phyloP scores from a whole-genome alignment of 2,329 filamentous ascomycete species.

The Diplocarpon rosae region DNA sequence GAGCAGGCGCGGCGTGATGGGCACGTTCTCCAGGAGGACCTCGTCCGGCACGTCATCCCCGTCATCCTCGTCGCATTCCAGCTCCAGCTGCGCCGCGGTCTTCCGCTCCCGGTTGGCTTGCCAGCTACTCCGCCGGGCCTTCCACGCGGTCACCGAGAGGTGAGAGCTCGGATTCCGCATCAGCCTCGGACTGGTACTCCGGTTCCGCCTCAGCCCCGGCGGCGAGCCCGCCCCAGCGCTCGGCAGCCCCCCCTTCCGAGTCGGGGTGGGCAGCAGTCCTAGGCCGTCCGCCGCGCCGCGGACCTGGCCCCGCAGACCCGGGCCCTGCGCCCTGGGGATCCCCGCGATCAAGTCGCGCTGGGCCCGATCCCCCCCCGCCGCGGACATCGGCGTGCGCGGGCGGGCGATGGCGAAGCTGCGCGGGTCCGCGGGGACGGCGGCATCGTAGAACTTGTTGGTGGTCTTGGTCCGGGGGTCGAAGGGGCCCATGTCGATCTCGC shows the following conservation, averaged over 20 bases:
- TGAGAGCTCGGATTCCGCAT: slow-evolving; percentile 10
- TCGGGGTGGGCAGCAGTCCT: slow-evolving; percentile 21
- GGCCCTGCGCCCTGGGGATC: slow-evolving; percentile 15
- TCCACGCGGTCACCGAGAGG: slow-evolving; percentile 10
- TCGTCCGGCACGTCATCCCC: slow-evolving; percentile 71
- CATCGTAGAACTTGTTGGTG: too few species aligned
- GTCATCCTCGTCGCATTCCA: slow-evolving; percentile 66
- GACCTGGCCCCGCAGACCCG: slow-evolving; percentile 21
- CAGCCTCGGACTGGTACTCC: slow-evolving; percentile 23
- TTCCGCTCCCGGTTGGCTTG: slow-evolving; percentile 56
- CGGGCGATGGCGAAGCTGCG: slow-evolving; percentile 21
- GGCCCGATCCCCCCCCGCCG: too few species aligned
- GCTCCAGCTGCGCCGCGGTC: slow-evolving; percentile 58
- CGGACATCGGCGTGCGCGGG: too few species aligned
- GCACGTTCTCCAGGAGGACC: slow-evolving; percentile 69
- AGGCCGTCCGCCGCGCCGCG: slow-evolving; percentile 22
- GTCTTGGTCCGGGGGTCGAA: too few species aligned
- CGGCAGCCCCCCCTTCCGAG: slow-evolving; percentile 17
- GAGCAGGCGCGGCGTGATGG: slow-evolving; percentile 61
- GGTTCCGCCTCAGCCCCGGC: slow-evolving; percentile 20
- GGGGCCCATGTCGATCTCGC: slow-evolving; percentile 21
- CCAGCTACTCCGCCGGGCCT: slow-evolving; percentile 43
- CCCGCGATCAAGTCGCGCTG: slow-evolving; percentile 25
- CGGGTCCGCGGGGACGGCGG: too few species aligned
- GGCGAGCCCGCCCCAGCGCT: slow-evolving; percentile 19